Base-by-base conservation (phyloP, 2,329 filamentous ascomycete genomes). In the Cytospora mali region DNA sequence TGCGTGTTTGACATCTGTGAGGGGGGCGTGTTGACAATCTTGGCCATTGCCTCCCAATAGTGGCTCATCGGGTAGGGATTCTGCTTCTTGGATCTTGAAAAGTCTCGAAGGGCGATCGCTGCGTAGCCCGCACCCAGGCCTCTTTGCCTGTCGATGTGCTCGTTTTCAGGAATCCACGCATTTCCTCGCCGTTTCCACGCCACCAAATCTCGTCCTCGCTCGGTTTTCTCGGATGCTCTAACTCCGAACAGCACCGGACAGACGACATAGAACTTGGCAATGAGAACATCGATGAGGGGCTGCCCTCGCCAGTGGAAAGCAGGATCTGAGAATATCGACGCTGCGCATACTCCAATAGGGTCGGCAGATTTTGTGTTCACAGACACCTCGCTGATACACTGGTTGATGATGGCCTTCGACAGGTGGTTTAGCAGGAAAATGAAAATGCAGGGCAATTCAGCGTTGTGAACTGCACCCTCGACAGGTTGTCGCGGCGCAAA, bases 191-290 rank as follows among this genome's bases (percentile, higher is more conserved):
- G 85, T 75, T 81, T 84, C 92, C 92, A 96, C 0, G 92, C 92
- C 2, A 96, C 75, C n/a, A 84, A 82, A 21, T 75, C 68, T 14
- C 88, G 84, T 1, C 92, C 92, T 13, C 80, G 79, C 52, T 87
- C 83, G 0, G 88, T 96, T 65, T 82, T 87, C 73, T 96, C 92
- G 66, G 81, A 87, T 27, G 92, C 93, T 50, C 86, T 83, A 67
- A 93, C 86, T 21, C 94, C 94, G 73, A 96, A 98, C 0, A 99
- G 80, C 1, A 93, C 88, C 0, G 95, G 94, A 70, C 92, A 96
- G 4, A 86, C 81, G 18, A 90, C 81, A 64, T 93, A 87, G 70
- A 91, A 90, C 75, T 98, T 97, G 60, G 93, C 89, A 70, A 93
- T 83, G 5, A 95, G 75, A 56, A 95, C 88, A 71, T 93, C 90